Base-by-base conservation (phyloP, 768 basidiomycete species). In the Boletus vermiculosoides region DNA sequence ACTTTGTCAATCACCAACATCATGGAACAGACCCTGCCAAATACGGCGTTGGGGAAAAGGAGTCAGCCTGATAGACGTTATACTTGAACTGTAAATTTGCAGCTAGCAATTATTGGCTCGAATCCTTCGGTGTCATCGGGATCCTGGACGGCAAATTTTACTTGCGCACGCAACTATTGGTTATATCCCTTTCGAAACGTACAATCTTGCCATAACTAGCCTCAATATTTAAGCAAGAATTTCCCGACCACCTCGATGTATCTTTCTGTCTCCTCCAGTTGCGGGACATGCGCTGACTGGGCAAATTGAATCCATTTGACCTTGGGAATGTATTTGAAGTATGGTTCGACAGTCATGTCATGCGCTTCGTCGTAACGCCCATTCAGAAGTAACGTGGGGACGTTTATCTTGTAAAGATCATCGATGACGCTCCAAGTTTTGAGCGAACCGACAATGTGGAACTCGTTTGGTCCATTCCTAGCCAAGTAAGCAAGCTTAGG, bases 1-100 rank as follows among this genome's bases (percentile, higher is more conserved):
- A 98, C 78, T 78, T 98, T 48, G 94, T 95, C 64, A 89, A 95
- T 72, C 94, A 97, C 72, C 86, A 85, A 42, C 75, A 84, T 69
- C 94, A 96, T 68, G 94, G 94, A 3, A 85, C 86, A 10, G 90
- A 95, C 65, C 82, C 88, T 20, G 82, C 86, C 55, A 94, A 93
- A 73, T 97, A 96, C 60, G 78, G 76, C 25, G 77, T 78, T 45
- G 72, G 66, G 63, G 60, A 61, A 48, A 65, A 67, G 51, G 71
- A 71, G 36, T 44, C 50, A 44, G 58, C 56, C 36, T 63, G 54
- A 60, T 73, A 66, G 56, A 60, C 46, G n/a, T 10, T 42, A 30
- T n/a, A 36, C 28, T 34, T 52, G 10, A 41, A 49, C 23, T 58
- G 59, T 65, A 59, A 48, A 45, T 49, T 34, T 50, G 59, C 39